Percentiles rank a stretch among this genome's conserved stretches.
phyloP scores from a whole-genome alignment of 768 basidiomycete genomes.

The Brasilioporus rufonigricans region DNA sequence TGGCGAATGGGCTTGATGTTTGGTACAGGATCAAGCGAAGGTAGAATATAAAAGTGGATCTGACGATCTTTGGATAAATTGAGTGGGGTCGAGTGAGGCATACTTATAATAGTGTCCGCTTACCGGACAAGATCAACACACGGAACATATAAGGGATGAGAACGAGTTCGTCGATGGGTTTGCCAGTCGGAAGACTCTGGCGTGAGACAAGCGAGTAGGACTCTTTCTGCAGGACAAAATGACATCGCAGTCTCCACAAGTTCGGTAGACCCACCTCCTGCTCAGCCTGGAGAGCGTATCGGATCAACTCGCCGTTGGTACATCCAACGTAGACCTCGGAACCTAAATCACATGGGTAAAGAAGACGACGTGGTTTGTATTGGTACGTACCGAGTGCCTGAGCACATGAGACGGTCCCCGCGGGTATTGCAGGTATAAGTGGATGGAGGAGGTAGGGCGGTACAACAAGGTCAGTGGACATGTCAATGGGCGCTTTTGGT shows the following conservation, averaged over 20 bases:
- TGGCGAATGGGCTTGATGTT: conserved; percentile 78
- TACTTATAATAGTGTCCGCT: conserved; percentile 32
- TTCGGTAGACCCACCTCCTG: conserved; percentile 36
- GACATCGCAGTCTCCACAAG: neutral
- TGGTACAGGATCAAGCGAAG: conserved; percentile 69
- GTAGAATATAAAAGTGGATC: conserved; percentile 77
- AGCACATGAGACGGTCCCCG: conserved; percentile 37
- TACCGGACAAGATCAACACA: conserved; percentile 72
- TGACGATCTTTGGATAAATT: conserved; percentile 44
- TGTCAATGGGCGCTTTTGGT: conserved; percentile 7
- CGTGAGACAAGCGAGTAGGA: conserved; percentile 68
- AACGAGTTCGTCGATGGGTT: conserved; percentile 77
- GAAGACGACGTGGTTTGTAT: neutral
- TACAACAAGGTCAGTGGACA: conserved; percentile 41
- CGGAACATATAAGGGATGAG: conserved; percentile 74
- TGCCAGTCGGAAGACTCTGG: conserved; percentile 64
- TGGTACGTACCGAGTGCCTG: conserved; percentile 53
- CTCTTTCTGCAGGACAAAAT: conserved; percentile 39
- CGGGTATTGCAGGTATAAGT: conserved; percentile 39
- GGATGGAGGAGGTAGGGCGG: conserved; percentile 61
- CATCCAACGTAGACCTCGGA: conserved; percentile 87
- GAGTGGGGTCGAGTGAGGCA: neutral
- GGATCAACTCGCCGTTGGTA: conserved; percentile 78
- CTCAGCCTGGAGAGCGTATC: conserved; percentile 69
- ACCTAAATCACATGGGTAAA: conserved; percentile 40